Evolutionary conservation across 768 basidiomycete species (phyloP), one percentile per base, ranked within the genome.

Genomic region (Lentinula boryana): DNA sequence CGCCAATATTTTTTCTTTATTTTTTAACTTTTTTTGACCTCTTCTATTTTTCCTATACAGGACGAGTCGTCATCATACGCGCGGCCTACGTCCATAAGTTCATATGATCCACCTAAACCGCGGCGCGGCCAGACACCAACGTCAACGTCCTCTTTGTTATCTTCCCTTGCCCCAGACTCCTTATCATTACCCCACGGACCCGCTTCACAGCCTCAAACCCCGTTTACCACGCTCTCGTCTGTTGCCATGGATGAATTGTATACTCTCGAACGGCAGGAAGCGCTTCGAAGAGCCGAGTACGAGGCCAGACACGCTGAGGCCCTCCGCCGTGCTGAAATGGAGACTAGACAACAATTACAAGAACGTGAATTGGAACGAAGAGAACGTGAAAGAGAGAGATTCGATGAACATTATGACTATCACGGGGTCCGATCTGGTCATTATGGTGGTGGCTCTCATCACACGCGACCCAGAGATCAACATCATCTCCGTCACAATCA

Each of bases 221-320:
- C 36, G 2, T 84, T 91, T 66, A 82, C 83, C n/a, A 80, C 88
- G 1, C 72, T 91, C 18, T 88, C 88, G 49, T 87, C 76, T 33
- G 76, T 89, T 18, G 94, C 95, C 2, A 88, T 95, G 75, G 93
- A 93, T 61, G 93, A 97, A 69, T 81, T 98, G 7, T 88, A 91
- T 67, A 86, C 88, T 65, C 85, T 98, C 33, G 95, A 98, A 70
- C 87, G 87, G 41, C 82, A 87, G 62, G 95, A 97, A 71, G 88
- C 92, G 3, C 72, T 86, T 35, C 81, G 93, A 18, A 80, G 93
- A 38, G 93, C 91, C n/a, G 89, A 93, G 69, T 96, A 88, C 73
- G 91, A 94, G 70, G 82, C 86, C 9, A 78, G 84, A 9, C 89
- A 87, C 68, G 86, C 89, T 16, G 88, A 88, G 58, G 82, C 81